Evolutionary conservation across 1,284 basidiomycete species (phyloP).

Genomic region (Leccinum cinnamomeum): DNA sequence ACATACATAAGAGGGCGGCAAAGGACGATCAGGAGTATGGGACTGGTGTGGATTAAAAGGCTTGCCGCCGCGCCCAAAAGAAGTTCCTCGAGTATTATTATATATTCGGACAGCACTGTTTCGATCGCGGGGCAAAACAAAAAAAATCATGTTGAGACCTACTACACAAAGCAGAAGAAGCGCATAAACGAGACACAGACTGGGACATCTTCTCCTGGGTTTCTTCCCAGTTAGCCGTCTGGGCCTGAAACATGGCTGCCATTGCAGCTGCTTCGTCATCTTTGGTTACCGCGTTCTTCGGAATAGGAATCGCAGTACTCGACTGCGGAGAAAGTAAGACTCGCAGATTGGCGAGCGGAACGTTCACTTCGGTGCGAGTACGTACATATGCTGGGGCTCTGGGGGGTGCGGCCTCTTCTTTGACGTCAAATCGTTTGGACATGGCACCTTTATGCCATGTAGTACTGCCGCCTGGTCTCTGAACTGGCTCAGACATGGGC

Average conservation of each 20-base stretch:
- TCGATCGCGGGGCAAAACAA: conserved; percentile 38
- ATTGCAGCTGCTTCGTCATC: conserved; percentile 86
- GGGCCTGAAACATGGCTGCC: conserved; percentile 93
- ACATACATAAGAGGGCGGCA: conserved; percentile 97
- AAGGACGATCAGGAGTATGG: conserved; percentile 60
- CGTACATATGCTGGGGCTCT: conserved; percentile 37
- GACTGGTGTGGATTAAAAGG: conserved; percentile 48
- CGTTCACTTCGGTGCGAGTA: conserved; percentile 16
- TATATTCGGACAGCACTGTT: conserved; percentile 74
- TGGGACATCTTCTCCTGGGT: conserved; percentile 97
- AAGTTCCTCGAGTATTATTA: conserved; percentile 60
- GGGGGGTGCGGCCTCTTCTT: conserved; percentile 53
- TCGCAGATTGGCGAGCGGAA: conserved; percentile 20
- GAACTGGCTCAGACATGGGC: conserved; percentile 48
- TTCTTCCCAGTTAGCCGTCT: conserved; percentile 92
- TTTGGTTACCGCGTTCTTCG: conserved; percentile 47
- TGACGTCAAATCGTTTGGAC: conserved; percentile 89
- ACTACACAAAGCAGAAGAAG: conserved; percentile 58
- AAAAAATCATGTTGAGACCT: conserved; percentile 60
- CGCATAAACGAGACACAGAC: conserved; percentile 69
- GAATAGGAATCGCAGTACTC: conserved; percentile 24
- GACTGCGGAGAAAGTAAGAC: conserved; percentile 32
- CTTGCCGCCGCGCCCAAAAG: conserved; percentile 60
- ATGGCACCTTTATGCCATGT: conserved; percentile 70
- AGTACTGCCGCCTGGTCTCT: conserved; percentile 38